Conservation (phyloP, 2,329 filamentous ascomycete species). For the Phyllosticta citriasiana region DNA sequence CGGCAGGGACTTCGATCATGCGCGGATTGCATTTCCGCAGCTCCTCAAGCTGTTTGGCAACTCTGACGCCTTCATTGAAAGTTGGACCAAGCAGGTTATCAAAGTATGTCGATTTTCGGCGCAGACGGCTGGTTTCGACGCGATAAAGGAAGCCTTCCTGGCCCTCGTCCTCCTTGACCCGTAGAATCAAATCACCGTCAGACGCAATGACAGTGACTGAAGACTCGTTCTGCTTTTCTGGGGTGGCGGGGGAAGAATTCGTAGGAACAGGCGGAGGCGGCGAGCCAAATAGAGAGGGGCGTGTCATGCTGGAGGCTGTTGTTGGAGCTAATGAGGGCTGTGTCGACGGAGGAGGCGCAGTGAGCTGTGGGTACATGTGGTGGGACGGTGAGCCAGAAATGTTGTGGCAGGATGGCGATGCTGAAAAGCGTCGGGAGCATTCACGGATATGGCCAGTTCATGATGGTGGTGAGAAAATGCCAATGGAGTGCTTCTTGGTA, state of each 20-base stretch:
- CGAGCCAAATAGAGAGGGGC: conserved; percentile 4
- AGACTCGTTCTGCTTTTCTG: conserved; percentile 18
- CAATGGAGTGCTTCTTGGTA: neutral
- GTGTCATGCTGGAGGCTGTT: neutral
- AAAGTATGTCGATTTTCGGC: conserved; percentile 59
- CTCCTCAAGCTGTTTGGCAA: conserved; percentile 42
- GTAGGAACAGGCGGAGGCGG: neutral
- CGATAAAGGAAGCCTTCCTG: conserved; percentile 49
- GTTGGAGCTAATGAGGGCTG: conserved; percentile 1
- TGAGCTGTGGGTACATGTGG: neutral
- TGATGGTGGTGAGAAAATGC: conserved; percentile 15
- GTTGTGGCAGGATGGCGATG: neutral
- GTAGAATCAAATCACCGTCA: conserved; percentile 55
- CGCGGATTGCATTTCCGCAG: conserved; percentile 40
- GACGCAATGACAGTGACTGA: conserved; percentile 42
- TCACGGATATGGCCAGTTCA: conserved; percentile 45
- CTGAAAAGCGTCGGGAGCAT: neutral
- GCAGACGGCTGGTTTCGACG: conserved; percentile 48
- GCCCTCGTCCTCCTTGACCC: conserved; percentile 55
- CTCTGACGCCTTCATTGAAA: conserved; percentile 52
- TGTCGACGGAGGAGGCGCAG: neutral
- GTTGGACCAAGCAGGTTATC: conserved; percentile 54
- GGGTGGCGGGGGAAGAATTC: conserved; percentile 5
- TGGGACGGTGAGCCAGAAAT: neutral
- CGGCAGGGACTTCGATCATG: conserved; percentile 39